Conservation (phyloP, 2,329 filamentous ascomycete genomes). For the Fusarium pseudograminearum region DNA sequence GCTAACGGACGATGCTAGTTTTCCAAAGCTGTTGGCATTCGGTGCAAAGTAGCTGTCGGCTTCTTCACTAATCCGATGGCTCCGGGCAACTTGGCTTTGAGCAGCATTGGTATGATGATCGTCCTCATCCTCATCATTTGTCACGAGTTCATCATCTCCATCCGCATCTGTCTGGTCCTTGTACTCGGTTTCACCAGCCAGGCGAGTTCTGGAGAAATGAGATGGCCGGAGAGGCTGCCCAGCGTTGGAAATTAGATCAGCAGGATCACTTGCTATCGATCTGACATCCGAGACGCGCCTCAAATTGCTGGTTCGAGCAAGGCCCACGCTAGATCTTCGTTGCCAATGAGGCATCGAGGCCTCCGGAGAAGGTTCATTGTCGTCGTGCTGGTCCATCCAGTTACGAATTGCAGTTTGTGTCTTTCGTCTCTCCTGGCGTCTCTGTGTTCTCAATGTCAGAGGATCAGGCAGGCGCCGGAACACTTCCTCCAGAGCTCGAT, state of each 20-base stretch:
- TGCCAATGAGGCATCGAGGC: constrained; percentile 61
- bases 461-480: constrained; percentile 80
- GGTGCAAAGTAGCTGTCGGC: constrained; percentile 68
- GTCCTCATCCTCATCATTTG: constrained; percentile 79
- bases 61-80: constrained; percentile 49
- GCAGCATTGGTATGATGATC: constrained; percentile 61
- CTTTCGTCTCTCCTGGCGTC: constrained; percentile 74
- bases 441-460: constrained; percentile 69
- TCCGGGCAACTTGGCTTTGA: constrained; percentile 49
- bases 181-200: constrained; percentile 54
- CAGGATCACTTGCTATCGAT: constrained; percentile 73
- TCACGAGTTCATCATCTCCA: constrained; percentile 89
- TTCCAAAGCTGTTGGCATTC: constrained; percentile 57
- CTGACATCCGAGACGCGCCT: constrained; percentile 67
- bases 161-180: constrained; percentile 82
- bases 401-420: constrained; percentile 85
- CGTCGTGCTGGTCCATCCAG: constrained; percentile 85
- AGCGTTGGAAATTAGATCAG: constrained; percentile 69
- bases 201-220: constrained; percentile 55
- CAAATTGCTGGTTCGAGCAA: constrained; percentile 61
- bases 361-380: constrained; percentile 60
- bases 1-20: constrained; percentile 52
- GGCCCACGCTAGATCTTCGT: constrained; percentile 65
- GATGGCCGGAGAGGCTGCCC: constrained; percentile 51
- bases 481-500: constrained; percentile 89